Evolutionary conservation across 495 filamentous ascomycete genomes (phyloP).

Genomic region (Penicillium argentinense): DNA sequence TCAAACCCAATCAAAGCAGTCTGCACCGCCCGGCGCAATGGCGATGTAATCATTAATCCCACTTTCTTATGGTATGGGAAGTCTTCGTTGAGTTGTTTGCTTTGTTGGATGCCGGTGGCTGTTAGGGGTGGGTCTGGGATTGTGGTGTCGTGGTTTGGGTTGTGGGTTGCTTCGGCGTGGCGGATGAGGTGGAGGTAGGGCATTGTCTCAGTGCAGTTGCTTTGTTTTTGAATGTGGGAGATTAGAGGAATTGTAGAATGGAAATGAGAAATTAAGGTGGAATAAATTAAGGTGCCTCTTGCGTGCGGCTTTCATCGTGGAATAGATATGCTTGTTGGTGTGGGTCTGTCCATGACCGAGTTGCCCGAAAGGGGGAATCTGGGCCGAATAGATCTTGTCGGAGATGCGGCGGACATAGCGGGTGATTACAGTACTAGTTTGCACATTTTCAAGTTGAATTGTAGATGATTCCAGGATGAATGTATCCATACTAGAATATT

Average conservation of each 20-base stretch:
- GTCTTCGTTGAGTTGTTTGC: neutral
- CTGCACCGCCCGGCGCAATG: slow-evolving; percentile 16
- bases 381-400: neutral
- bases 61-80: slow-evolving; percentile 11
- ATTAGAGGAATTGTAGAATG: too few relatives aligned
- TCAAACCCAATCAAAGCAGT: slow-evolving; percentile 13
- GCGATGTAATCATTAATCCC: slow-evolving; percentile 15
- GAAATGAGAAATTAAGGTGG: too few relatives aligned
- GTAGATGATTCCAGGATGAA: too few relatives aligned
- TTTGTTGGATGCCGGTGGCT: slow-evolving; percentile 11
- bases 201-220: neutral
- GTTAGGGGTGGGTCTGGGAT: slow-evolving; percentile 16
- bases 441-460: neutral
- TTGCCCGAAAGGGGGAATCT: neutral
- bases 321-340: too few relatives aligned
- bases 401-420: too few relatives aligned
- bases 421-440: too few relatives aligned
- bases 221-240: neutral
- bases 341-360: neutral
- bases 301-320: too few relatives aligned
- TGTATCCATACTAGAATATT: too few relatives aligned
- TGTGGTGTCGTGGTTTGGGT: slow-evolving; percentile 10
- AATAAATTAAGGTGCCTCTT: too few relatives aligned
- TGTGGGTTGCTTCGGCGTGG: slow-evolving; percentile 18
- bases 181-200: slow-evolving; percentile 17